These are phyloP conservation scores for Saccharomycopsis fodiens DNA, from an alignment of 805 yeast genomes.

Conservation along the genomic window DNA sequence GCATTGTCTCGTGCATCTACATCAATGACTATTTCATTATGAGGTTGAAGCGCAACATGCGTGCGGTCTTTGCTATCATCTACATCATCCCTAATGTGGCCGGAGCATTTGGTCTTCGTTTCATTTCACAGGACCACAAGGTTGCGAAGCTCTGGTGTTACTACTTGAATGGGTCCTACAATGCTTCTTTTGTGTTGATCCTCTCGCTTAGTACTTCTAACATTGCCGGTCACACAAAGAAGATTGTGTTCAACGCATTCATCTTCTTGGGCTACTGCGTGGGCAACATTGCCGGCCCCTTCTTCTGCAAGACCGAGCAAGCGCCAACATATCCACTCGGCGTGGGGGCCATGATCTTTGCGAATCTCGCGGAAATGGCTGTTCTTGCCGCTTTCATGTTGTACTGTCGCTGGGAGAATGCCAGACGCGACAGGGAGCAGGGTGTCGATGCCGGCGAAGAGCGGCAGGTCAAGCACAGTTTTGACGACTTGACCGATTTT, in stretches of 20 bases:
- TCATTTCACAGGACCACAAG: slow-evolving; percentile 29
- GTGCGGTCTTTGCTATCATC: slow-evolving; percentile 29
- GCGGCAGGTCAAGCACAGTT: slow-evolving; percentile 32
- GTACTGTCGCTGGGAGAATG: slow-evolving; percentile 40
- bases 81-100: slow-evolving; percentile 25
- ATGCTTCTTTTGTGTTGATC: slow-evolving; percentile 31
- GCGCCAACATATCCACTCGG: slow-evolving; percentile 39
- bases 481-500: slow-evolving; percentile 51
- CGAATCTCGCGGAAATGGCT: slow-evolving; percentile 5
- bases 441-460: slow-evolving; percentile 24
- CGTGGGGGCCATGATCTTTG: slow-evolving; percentile 32
- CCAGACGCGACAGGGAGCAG: slow-evolving; percentile 35
- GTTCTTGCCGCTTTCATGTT: slow-evolving; percentile 5
- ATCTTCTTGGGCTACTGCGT: slow-evolving; percentile 42
- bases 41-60: slow-evolving; percentile 32
- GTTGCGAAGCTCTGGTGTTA: slow-evolving; percentile 23
- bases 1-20: slow-evolving; percentile 31
- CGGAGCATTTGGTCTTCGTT: slow-evolving; percentile 38
- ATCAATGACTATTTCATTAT: slow-evolving; percentile 51
- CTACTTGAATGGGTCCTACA: slow-evolving; percentile 28
- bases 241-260: slow-evolving; percentile 38
- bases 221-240: slow-evolving; percentile 52
- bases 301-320: slow-evolving; percentile 36
- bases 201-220: slow-evolving; percentile 37
- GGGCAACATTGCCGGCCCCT: slow-evolving; percentile 52